phyloP scores from a whole-genome alignment of 129 eudicot genomes.

The Centella asiatica region DNA sequence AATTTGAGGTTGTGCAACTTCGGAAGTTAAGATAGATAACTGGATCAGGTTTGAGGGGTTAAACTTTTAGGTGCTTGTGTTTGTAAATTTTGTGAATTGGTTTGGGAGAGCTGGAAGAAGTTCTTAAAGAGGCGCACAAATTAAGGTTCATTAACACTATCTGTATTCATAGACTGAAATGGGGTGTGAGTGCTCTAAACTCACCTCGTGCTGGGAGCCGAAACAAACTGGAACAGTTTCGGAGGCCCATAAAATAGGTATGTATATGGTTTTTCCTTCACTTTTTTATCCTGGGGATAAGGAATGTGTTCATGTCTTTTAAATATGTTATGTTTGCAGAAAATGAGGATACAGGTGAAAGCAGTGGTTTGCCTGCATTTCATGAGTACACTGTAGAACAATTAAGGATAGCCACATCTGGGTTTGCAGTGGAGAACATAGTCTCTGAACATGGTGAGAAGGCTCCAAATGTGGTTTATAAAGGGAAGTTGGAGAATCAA shows the following conservation, averaged over 20 bases:
- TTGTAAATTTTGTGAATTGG: not conserved
- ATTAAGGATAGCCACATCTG: constrained; percentile 72
- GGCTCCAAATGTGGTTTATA: constrained; percentile 89
- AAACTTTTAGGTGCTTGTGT: not conserved
- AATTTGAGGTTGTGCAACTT: not conserved
- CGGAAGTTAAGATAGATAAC: not conserved
- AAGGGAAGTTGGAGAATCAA: constrained; percentile 75
- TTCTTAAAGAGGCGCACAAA: constrained; percentile 11
- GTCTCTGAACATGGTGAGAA: constrained; percentile 94
- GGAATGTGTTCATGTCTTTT: not conserved
- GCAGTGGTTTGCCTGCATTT: constrained; percentile 54
- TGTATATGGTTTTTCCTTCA: not conserved
- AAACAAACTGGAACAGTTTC: constrained; percentile 37
- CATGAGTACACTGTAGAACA: constrained; percentile 59
- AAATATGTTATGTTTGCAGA: constrained; percentile 25
- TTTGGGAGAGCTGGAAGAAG: constrained; percentile 13
- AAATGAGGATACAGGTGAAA: constrained; percentile 51
- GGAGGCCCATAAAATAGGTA: constrained; percentile 41
- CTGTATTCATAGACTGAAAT: constrained; percentile 15
- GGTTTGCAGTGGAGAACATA: constrained; percentile 78
- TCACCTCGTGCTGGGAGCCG: constrained; percentile 40
- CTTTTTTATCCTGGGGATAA: constrained; percentile 4
- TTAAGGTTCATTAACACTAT: constrained; percentile 4
- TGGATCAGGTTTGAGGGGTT: not conserved
- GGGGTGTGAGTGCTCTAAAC: constrained; percentile 61